Evolutionary conservation across 106 monocot genomes (phyloP).

Genomic region (Dendrobium officinale): DNA sequence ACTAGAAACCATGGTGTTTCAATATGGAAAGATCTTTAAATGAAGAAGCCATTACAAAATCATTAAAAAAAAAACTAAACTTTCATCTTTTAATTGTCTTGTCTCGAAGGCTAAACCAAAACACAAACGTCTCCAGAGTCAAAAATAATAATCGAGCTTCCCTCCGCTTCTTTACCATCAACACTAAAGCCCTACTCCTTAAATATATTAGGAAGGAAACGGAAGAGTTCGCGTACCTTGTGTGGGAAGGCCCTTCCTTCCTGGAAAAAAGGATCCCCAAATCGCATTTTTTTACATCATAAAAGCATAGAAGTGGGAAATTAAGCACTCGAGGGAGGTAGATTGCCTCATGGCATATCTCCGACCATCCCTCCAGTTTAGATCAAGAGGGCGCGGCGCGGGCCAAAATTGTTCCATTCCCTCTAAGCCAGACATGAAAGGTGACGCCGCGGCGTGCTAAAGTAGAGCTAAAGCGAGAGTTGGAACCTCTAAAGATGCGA

Average conservation of each 20-base stretch:
- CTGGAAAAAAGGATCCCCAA: conserved; percentile 50
- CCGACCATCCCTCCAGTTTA: background rate
- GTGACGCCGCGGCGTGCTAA: no score
- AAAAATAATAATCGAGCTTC: no score
- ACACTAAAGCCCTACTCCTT: background rate
- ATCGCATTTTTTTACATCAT: background rate
- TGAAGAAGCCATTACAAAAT: no score
- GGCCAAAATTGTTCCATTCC: background rate
- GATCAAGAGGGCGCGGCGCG: background rate
- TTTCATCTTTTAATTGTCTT: no score
- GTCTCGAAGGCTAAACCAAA: no score
- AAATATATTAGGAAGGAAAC: background rate
- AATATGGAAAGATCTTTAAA: no score
- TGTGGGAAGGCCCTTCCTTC: conserved; percentile 42
- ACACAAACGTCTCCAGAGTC: no score
- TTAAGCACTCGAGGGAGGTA: background rate
- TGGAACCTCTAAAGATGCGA: conserved; percentile 54
- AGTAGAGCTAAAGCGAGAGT: conserved; percentile 60
- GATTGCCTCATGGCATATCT: background rate
- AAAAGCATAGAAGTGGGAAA: background rate
- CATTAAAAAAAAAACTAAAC: no score
- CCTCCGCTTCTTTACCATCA: background rate
- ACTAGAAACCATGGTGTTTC: no score
- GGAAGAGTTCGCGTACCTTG: no score
- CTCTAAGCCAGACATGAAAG: conserved; percentile 27